A percentile compares a stretch with the other conserved stretches of the same genome.
phyloP scores from a whole-genome alignment of 352 stramenopile species.

The Globisporangium uncinulatum region DNA sequence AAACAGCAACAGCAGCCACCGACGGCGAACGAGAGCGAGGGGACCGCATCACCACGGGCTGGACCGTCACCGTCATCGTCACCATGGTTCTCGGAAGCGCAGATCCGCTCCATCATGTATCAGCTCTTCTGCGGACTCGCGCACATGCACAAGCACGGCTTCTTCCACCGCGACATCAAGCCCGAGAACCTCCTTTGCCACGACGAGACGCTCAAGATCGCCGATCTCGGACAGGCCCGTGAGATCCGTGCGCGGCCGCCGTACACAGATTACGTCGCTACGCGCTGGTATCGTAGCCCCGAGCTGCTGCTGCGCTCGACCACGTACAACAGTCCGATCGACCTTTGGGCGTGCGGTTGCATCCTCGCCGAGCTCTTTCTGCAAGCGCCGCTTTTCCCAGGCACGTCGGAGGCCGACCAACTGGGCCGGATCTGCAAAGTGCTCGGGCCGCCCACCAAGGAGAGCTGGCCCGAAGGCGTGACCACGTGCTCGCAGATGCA shows the following conservation, averaged over 20 bases:
- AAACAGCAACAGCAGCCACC: constrained; percentile 15
- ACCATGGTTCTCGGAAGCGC: constrained; percentile 45
- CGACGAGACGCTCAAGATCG: constrained; percentile 67
- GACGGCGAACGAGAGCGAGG: background rate
- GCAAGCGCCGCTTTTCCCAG: constrained; percentile 67
- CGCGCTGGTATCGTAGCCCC: constrained; percentile 74
- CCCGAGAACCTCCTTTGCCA: constrained; percentile 68
- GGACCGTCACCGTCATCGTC: background rate
- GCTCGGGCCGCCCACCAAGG: constrained; percentile 85
- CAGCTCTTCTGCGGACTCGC: constrained; percentile 71
- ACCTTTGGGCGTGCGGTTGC: constrained; percentile 80
- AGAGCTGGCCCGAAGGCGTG: constrained; percentile 90
- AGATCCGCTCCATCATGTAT: constrained; percentile 75
- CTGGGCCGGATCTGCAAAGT: constrained; percentile 94
- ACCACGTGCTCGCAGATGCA: constrained; percentile 86
- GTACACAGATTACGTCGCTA: constrained; percentile 74
- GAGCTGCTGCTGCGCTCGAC: constrained; percentile 57
- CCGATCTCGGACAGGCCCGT: constrained; percentile 63
- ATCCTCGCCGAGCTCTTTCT: constrained; percentile 79
- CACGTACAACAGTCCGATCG: constrained; percentile 77
- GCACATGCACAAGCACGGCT: constrained; percentile 82
- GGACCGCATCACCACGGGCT: background rate
- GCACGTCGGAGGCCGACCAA: constrained; percentile 93
- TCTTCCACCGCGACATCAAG: constrained; percentile 83
- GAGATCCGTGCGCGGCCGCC: constrained; percentile 67